Evolutionary conservation across 768 basidiomycete species (phyloP), one percentile per base, ranked within the genome.

Genomic region (Clathrus columnatus): DNA sequence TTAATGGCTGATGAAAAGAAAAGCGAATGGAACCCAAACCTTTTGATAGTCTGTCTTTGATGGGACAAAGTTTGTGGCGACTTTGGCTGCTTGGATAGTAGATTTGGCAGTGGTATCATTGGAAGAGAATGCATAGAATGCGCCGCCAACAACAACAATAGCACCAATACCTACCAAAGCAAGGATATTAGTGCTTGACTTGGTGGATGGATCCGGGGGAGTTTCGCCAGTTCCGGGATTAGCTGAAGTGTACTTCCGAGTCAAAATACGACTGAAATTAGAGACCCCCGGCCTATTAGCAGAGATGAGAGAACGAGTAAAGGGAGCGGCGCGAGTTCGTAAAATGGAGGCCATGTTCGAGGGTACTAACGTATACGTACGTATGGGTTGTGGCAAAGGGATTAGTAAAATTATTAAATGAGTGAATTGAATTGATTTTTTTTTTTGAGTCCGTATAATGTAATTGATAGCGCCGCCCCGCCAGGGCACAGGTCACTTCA

Each of bases 21-120:
- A 45, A 50, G 17, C 10, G 11, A 18, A 24, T 16, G 28, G 6
- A 17, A 10, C 16, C 56, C 69, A 8, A 28, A 84, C 87, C 80
- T 95, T 92, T 69, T 91, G 87, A 67, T 94, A 96, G 65, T 96
- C 94, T 51, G 83, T 83, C 72, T 86, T 82, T 36, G 82, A 76
- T 20, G 88, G 87, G 11, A 79, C 78, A 67, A 91, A 84, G 57
- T 87, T 85, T 42, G 79, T 73, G 29, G 75, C 80, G 56, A 73
- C 81, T 66, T 84, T 88, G 14, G 75, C 77, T 21, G 73, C 64
- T 70, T 89, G 84, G 3, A 75, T 71, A 14, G 76, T 81, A 6
- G 84, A 80, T 65, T 82, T 87, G 54, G 77, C 65, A 17, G 79
- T 76, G 42, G 81, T 77, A 28, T 71, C 65, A 18, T 68, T 62